Evolutionary conservation across 2,329 filamentous ascomycete species (phyloP).

Genomic region (Xylariales sp.): DNA sequence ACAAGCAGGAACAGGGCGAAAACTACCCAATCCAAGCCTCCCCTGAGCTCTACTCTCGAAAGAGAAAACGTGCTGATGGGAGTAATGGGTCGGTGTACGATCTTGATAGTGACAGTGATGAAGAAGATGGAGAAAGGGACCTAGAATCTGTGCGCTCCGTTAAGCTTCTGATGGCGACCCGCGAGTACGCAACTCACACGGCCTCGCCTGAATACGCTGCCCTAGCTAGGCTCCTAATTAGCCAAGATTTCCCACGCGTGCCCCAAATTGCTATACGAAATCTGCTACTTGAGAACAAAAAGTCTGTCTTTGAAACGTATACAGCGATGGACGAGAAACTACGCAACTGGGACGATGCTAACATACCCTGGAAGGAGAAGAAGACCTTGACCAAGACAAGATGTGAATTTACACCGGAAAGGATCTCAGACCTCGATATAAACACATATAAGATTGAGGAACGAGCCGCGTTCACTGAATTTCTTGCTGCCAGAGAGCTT

Average conservation of each 20-base stretch:
- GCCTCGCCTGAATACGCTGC: constrained; percentile 33
- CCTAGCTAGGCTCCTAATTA: constrained; percentile 47
- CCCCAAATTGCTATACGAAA: constrained; percentile 46
- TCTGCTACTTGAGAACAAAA: constrained; percentile 41
- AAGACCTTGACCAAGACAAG: constrained; percentile 41
- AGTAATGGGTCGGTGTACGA: constrained; percentile 4
- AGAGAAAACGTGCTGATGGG: constrained; percentile 55
- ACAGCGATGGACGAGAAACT: constrained; percentile 48
- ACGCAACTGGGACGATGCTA: constrained; percentile 39
- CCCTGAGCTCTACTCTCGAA: constrained; percentile 44
- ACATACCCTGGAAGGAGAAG: constrained; percentile 48
- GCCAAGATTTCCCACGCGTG: constrained; percentile 52
- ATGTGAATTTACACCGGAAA: constrained; percentile 37
- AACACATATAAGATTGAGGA: constrained; percentile 36
- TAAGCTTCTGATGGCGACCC: constrained; percentile 37
- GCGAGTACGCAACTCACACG: constrained; percentile 20
- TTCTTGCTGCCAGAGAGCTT: constrained; percentile 52
- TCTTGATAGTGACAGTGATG: constrained; percentile 34
- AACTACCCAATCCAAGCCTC: constrained; percentile 52
- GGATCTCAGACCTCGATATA: constrained; percentile 38
- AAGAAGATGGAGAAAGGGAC: constrained; percentile 37
- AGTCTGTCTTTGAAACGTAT: constrained; percentile 52
- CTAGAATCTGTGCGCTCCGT: constrained; percentile 32
- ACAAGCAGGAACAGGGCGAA: constrained; percentile 53
- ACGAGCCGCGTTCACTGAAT: constrained; percentile 54